Evolutionary conservation across 805 yeast species (phyloP).

Genomic region (Hanseniaspora clermontiae): DNA sequence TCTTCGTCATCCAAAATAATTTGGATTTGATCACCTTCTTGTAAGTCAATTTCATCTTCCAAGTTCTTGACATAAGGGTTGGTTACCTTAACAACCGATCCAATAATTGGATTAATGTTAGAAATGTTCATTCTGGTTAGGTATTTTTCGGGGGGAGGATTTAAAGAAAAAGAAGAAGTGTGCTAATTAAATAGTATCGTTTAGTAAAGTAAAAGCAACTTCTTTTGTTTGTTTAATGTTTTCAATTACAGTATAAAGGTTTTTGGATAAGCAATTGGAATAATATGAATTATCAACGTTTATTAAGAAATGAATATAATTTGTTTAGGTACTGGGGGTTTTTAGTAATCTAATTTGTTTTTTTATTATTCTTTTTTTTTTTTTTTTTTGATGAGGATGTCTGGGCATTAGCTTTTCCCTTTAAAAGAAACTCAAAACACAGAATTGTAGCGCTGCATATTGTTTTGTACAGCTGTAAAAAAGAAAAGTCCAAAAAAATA

Average conservation of each 20-base stretch:
- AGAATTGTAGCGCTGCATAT: neutral
- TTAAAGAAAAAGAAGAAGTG: no score
- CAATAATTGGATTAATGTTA: slow-evolving; percentile 14
- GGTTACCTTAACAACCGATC: slow-evolving; percentile 42
- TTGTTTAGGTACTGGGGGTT: no score
- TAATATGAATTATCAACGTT: neutral
- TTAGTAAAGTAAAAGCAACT: neutral
- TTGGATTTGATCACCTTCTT: slow-evolving; percentile 74
- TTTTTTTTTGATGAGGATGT: no score
- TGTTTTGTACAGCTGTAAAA: no score
- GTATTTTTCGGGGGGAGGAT: neutral
- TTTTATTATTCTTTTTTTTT: neutral
- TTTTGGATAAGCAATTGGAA: no score
- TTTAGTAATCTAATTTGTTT: no score
- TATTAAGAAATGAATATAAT: neutral
- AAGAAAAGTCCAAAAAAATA: no score
- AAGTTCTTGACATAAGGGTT: slow-evolving; percentile 79
- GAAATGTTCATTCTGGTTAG: neutral
- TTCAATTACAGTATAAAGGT: neutral
- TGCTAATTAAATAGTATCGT: neutral
- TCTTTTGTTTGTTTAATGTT: neutral
- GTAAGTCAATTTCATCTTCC: slow-evolving; percentile 76
- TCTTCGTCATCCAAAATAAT: slow-evolving; percentile 87
- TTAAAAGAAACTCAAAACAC: neutral
- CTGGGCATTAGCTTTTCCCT: neutral